Evolutionary conservation across 2,329 filamentous ascomycete species (phyloP).

Genomic region (Aspergillus hortae): DNA sequence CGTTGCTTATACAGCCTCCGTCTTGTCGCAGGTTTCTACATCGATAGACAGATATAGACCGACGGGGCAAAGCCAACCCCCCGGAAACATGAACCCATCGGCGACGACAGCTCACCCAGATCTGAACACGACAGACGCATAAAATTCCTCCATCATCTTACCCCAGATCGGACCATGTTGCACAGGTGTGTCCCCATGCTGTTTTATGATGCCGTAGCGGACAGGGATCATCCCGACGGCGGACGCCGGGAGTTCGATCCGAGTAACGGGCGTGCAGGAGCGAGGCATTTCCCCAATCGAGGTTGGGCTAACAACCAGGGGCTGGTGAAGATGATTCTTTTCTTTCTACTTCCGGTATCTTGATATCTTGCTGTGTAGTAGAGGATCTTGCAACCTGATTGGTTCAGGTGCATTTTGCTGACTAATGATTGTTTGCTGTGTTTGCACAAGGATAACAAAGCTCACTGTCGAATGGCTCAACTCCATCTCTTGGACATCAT

Average conservation of each 20-base stretch:
- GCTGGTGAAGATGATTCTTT: not conserved
- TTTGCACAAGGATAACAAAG: not conserved
- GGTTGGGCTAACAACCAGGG: conserved; percentile 6
- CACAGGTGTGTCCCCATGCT: conserved; percentile 13
- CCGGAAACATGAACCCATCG: too few species aligned
- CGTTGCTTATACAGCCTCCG: too few species aligned
- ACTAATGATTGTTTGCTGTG: not conserved
- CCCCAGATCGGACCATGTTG: conserved; percentile 16
- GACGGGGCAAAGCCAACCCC: not conserved
- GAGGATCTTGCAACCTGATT: not conserved
- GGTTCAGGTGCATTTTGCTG: not conserved
- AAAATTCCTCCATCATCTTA: conserved; percentile 7
- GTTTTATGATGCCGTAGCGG: conserved; percentile 17
- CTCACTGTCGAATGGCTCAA: not conserved
- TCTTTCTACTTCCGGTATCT: not conserved
- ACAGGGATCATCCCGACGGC: conserved; percentile 11
- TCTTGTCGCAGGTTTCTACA: too few species aligned
- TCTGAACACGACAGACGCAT: conserved; percentile 9
- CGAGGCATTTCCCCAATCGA: conserved; percentile 4
- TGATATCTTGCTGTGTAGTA: not conserved
- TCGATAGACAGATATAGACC: not conserved
- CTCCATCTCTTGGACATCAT: not conserved
- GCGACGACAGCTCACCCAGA: not conserved
- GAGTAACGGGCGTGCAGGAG: conserved; percentile 9
- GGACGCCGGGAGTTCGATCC: conserved; percentile 3